These are phyloP conservation scores for Aspergillus fructus DNA, from an alignment of 2,329 filamentous ascomycete species.

Conservation along the genomic window DNA sequence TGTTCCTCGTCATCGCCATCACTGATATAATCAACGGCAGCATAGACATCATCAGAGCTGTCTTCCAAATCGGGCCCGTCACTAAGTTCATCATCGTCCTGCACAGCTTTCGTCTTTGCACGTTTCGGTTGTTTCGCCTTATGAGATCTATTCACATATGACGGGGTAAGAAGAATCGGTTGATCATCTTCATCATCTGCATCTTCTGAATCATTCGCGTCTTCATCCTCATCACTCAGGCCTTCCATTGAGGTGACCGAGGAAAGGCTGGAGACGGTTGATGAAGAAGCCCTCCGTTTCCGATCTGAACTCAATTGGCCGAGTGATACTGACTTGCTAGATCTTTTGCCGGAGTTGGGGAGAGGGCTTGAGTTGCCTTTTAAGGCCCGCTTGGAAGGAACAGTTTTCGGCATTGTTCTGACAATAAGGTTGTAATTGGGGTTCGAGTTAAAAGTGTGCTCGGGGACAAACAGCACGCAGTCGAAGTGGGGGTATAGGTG, in stretches of 20 bases:
- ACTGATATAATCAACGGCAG: slow-evolving; percentile 74
- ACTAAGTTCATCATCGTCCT: slow-evolving; percentile 31
- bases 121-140: slow-evolving; percentile 38
- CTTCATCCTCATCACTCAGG: slow-evolving; percentile 38
- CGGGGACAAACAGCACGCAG: background rate
- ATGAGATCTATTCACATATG: slow-evolving; percentile 40
- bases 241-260: slow-evolving; percentile 37
- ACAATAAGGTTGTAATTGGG: slow-evolving; percentile 12
- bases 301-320: slow-evolving; percentile 24
- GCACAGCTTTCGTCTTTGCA: slow-evolving; percentile 35
- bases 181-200: slow-evolving; percentile 46
- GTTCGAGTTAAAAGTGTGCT: background rate
- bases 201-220: slow-evolving; percentile 38
- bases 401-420: slow-evolving; percentile 27
- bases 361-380: slow-evolving; percentile 26
- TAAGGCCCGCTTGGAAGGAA: slow-evolving; percentile 28
- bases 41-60: slow-evolving; percentile 69
- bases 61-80: slow-evolving; percentile 34
- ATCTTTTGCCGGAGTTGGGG: slow-evolving; percentile 25
- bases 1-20: slow-evolving; percentile 79
- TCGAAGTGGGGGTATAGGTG: background rate
- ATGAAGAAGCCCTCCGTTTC: slow-evolving; percentile 36
- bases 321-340: slow-evolving; percentile 25
- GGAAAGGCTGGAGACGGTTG: slow-evolving; percentile 39
- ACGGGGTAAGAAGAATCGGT: slow-evolving; percentile 42